Base-by-base conservation (phyloP, 164 flowering plant genomes). In the Stephania cephalantha region DNA sequence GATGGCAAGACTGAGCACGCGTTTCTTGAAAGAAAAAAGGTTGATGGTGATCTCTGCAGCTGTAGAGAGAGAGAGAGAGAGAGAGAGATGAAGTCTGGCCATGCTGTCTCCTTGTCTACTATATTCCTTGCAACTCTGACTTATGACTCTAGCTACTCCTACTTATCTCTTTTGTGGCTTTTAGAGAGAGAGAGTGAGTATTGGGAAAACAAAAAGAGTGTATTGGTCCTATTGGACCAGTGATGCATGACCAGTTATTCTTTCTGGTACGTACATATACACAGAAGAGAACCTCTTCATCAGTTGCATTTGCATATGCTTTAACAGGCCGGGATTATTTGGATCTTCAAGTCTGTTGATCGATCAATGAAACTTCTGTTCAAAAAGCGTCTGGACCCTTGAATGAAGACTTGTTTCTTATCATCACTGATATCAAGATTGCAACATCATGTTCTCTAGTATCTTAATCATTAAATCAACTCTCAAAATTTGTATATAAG, bases 61-160 rank as follows among this genome's bases (percentile, higher is more conserved):
- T 0, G 4, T 1, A 0, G 42, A 35, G 2, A 35, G 42, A 35
- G 42, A 35, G 42, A 35, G 42, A 35, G 42, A 35, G 42, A 35
- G 42, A 2, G 42, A 35, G 42, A 42, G 64, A 64, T 68, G 78
- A 67, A 50, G 42, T 78, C 88, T 83, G 85, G 69, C 72, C 69
- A 30, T 55, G 44, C 79, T 85, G 90, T 85, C 88, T 85, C 25
- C 81, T 82, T 87, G 90, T 88, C 90, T 80, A 74, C 83, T 71
- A 85, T 80, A 81, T 82, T 15, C 79, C 63, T 69, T 78, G 85
- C 91, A 88, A 42, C 4, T 46, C 83, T 84, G 84, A 71, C 50
- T 61, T 61, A 11, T 46, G 7, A 71, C 75, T 52, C 42, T 35
- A 35, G 42, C 42, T 35, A 35, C 42, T 35, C 42, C 42, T 35